Evolutionary conservation across 2,329 filamentous ascomycete species (phyloP), one percentile per base, ranked within the genome.

Genomic region (Monilinia fructigena): DNA sequence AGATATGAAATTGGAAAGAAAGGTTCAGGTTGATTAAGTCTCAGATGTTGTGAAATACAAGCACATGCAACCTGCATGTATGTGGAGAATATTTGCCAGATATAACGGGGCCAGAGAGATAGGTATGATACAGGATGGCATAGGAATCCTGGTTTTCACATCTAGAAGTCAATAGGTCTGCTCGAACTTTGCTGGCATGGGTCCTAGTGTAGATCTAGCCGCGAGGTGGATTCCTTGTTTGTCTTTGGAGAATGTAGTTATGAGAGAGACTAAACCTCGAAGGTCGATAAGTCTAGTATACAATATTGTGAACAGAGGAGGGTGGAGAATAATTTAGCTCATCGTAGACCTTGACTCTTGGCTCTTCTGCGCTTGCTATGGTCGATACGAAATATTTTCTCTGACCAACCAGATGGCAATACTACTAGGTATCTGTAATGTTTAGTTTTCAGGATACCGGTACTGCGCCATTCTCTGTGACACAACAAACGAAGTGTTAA

Each of bases 321-420:
- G 23, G 23, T 26, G n/a, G n/a, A 35, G 1, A 35, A 50, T 16
- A 5, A 6, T 26, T 38, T 60, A 40, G 31, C 45, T 38, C 58
- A 50, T 38, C 20, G n/a, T 23, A 20, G n/a, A 40, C 20, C 38
- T 40, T 23, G 14, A 12, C 28, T 14, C 38, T 28, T 31, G 45
- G 45, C 4, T 20, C 45, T 61, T 50, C 26, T 50, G n/a, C 53
- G 31, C 58, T 61, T 50, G 31, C 47, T n/a, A n/a, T 50, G 28
- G 26, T 61, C 28, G 38, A 61, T 40, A 26, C 40, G 4, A 20
- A 61, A 50, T 40, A 12, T 61, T 60, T 35, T 38, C 58, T 52
- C 58, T 14, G 45, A 40, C 4, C 3, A 8, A 61, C 12, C 14
- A 20, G 16, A 61, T 26, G n/a, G 8, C n/a, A 50, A 38, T 50